Conservation (phyloP, 495 filamentous ascomycete species). For the Cladorrhinum samala region DNA sequence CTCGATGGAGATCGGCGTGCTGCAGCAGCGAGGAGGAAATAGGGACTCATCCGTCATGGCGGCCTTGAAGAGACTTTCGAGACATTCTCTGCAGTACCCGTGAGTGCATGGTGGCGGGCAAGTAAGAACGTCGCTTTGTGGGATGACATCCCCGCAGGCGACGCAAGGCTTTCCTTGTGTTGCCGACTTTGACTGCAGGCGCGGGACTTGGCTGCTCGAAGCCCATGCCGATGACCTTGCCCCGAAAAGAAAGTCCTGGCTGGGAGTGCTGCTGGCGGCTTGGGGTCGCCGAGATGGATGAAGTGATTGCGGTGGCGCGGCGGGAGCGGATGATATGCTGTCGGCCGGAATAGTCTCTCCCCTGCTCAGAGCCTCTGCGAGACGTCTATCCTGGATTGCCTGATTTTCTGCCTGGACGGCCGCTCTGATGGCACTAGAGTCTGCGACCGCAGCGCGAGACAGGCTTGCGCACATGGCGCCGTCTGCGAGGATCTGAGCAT, state of each 20-base stretch:
- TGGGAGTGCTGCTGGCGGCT: background rate
- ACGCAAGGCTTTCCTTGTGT: slow-evolving; percentile 2
- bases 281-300: background rate
- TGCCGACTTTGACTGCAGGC: no score
- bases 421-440: slow-evolving; percentile 19
- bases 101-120: slow-evolving; percentile 32
- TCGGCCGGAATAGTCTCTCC: background rate
- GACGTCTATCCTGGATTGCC: slow-evolving; percentile 17
- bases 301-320: no score
- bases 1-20: slow-evolving; percentile 32
- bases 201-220: no score
- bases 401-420: slow-evolving; percentile 17
- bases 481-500: slow-evolving; percentile 19
- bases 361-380: slow-evolving; percentile 6
- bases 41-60: slow-evolving; percentile 42
- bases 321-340: no score
- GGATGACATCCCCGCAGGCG: slow-evolving; percentile 11
- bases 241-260: no score
- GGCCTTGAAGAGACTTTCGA: slow-evolving; percentile 32
- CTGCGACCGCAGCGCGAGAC: slow-evolving; percentile 21
- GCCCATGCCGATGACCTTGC: no score
- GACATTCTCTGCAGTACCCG: slow-evolving; percentile 43
- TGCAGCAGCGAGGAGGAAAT: slow-evolving; percentile 51
- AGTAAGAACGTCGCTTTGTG: slow-evolving; percentile 6
- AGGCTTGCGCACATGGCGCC: slow-evolving; percentile 30